phyloP scores from a whole-genome alignment of 108 stramenopile species.

The Nannochloropsis oceanica region DNA sequence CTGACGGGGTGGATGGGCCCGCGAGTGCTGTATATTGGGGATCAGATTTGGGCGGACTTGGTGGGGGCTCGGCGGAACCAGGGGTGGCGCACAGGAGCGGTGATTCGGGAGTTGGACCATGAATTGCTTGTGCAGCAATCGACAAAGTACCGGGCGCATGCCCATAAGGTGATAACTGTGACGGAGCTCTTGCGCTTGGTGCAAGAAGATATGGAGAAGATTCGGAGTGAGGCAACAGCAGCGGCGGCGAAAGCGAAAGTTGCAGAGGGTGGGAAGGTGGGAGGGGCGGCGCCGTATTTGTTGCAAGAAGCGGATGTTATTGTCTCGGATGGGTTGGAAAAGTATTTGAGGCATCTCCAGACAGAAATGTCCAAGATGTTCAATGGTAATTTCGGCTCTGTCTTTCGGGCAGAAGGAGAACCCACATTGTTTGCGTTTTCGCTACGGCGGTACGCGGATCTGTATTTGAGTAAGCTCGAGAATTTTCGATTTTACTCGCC shows the following conservation, averaged over 20 bases:
- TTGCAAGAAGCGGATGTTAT: constrained; percentile 19
- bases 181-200: constrained; percentile 19
- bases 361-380: constrained; percentile 14
- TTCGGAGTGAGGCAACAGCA: neutral
- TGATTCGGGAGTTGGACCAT: constrained; percentile 38
- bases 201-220: constrained; percentile 16
- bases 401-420: constrained; percentile 29
- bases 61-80: constrained; percentile 68
- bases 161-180: constrained; percentile 5
- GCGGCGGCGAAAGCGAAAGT: neutral
- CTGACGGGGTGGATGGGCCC: constrained; percentile 37
- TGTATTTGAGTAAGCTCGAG: constrained; percentile 28
- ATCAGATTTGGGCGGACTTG: constrained; percentile 90
- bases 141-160: constrained; percentile 4
- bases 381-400: constrained; percentile 36
- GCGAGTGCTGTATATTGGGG: constrained; percentile 83
- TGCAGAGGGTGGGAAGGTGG: neutral
- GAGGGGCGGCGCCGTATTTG: neutral
- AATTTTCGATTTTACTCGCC: constrained; percentile 27
- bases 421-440: constrained; percentile 38
- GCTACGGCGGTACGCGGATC: constrained; percentile 34
- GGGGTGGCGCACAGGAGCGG: constrained; percentile 40
- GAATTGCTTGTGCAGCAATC: constrained; percentile 35
- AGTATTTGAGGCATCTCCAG: constrained; percentile 1
- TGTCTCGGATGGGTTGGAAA: constrained; percentile 23